These are phyloP conservation scores for Mycosphaerella sp. DNA, from an alignment of 2,329 filamentous ascomycete genomes.

Conservation along the genomic window DNA sequence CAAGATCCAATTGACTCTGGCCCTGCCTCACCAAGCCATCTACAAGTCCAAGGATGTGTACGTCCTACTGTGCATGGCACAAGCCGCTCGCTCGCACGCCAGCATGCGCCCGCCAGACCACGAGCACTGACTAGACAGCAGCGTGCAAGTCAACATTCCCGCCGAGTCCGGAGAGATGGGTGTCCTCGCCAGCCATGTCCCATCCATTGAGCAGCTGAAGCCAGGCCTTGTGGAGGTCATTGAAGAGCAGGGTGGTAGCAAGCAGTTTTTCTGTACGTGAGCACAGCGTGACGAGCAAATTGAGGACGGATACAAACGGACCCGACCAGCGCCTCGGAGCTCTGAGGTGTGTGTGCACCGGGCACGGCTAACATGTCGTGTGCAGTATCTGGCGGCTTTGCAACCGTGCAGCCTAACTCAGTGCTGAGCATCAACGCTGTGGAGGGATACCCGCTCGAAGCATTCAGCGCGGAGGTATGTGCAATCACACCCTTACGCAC, in stretches of 20 bases:
- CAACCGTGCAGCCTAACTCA: conserved; percentile 92
- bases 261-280: conserved; percentile 95
- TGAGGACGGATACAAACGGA: background rate
- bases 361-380: conserved; percentile 6
- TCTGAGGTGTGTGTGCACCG: background rate
- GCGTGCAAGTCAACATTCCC: conserved; percentile 97
- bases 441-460: conserved; percentile 88
- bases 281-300: background rate
- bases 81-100: background rate
- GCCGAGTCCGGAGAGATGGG: conserved; percentile 99
- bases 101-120: conserved; percentile 1
- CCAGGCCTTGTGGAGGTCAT: conserved; percentile 91
- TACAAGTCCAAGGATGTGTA: conserved; percentile 68
- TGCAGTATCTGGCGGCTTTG: conserved; percentile 90
- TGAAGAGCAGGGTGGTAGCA: conserved; percentile 82
- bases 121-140: conserved; percentile 38
- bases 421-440: conserved; percentile 96
- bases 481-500: background rate
- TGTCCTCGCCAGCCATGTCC: conserved; percentile 98
- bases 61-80: conserved; percentile 33
- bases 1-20: conserved; percentile 92
- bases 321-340: background rate
- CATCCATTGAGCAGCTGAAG: conserved; percentile 98
- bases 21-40: conserved; percentile 85
- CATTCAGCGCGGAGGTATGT: conserved; percentile 78